Base-by-base conservation (phyloP, 306 rosid species). In the Trichosanthes cucumerina region DNA sequence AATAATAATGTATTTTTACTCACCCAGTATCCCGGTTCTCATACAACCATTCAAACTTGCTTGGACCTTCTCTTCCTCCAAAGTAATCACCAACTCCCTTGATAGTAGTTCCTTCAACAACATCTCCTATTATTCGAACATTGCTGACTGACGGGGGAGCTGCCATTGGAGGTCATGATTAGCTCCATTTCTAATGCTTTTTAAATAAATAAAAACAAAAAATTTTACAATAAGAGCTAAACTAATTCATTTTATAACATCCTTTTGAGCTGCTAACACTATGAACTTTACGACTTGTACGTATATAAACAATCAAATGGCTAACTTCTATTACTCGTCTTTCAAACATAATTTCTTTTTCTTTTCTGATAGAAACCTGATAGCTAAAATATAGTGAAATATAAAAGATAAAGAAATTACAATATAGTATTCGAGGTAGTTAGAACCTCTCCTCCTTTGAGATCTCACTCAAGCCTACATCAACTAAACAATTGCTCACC, bases 41-140 rank as follows among this genome's bases (percentile, higher is more conserved):
- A 63, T 90, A 84, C 82, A 89, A 65, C 99, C 99, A 95, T 84
- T 95, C 97, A 86, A 92, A 95, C 84, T 91, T 92, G 96, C 98
- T 95, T 53, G 99, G 99, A 54, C 99, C 99, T 87, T 95, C 99
- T 85, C 90, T 90, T 75, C 99, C 99, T 79, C 99, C 99, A 84
- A 95, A 91, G 86, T 95, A 95, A 83, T 92, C 88, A 80, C 99
- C 99, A 81, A 88, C 84, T 73, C 99, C 99, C 88, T 88, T 91
- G 70, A 95, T 80, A 49, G 84, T 84, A 87, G 13, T 59, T 81
- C 95, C 99, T 88, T 95, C 98, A 71, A 92, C 89, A 82, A 84
- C 79, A 72, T 95, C 98, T 83, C 99, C 99, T 79, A 90, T 78
- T 76, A 95, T 86, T 83, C 77, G 87, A 76, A 92, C 97, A 52